Percentiles rank a stretch among this genome's conserved stretches.
phyloP scores from a whole-genome alignment of 768 basidiomycete species.

The Pilatotrama ljubarskyi region DNA sequence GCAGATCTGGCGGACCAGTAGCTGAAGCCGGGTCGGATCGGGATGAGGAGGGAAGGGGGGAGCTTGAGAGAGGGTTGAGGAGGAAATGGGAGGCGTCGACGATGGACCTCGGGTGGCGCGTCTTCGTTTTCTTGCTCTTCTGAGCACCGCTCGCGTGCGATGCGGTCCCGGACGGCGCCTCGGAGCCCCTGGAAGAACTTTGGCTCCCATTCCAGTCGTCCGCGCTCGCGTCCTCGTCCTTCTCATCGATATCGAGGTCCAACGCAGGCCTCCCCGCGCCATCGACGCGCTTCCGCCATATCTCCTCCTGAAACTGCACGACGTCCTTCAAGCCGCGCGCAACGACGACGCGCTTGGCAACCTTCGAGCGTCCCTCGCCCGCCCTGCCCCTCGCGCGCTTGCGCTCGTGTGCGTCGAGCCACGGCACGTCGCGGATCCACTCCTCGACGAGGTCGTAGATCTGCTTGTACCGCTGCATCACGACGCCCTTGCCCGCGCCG shows the following conservation, averaged over 20 bases:
- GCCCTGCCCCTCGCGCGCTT: conserved; percentile 32
- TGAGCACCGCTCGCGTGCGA: conserved; percentile 8
- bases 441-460: conserved; percentile 60
- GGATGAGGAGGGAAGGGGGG: conserved; percentile 3
- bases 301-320: conserved; percentile 64
- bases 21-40: neutral
- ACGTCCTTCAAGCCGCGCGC: conserved; percentile 71
- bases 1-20: conserved; percentile 33
- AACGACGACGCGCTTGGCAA: conserved; percentile 62
- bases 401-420: conserved; percentile 60
- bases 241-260: conserved; percentile 38
- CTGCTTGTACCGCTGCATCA: conserved; percentile 70
- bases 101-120: conserved; percentile 33
- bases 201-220: conserved; percentile 14
- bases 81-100: conserved; percentile 55
- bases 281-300: conserved; percentile 48
- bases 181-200: neutral
- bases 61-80: conserved; percentile 52
- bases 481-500: conserved; percentile 50
- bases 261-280: conserved; percentile 38
- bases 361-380: conserved; percentile 52
- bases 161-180: neutral
- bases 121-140: conserved; percentile 41
- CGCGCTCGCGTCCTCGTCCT: conserved; percentile 11
- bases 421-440: conserved; percentile 68